phyloP scores from a whole-genome alignment of 768 basidiomycete species.

The Collybiopsis confluens region DNA sequence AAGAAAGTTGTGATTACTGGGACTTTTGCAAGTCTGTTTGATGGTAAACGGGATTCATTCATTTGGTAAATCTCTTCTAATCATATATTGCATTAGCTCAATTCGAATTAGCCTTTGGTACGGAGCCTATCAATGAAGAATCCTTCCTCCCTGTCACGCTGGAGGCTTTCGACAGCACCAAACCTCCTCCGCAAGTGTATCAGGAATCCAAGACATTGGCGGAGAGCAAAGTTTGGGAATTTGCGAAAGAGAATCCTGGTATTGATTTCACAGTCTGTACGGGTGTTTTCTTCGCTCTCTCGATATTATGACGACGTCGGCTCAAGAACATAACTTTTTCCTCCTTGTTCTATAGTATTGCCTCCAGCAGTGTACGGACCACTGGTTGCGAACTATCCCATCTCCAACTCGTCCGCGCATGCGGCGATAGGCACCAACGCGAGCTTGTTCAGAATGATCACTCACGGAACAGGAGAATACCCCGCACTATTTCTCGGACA shows the following conservation, averaged over 20 bases:
- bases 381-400: constrained; percentile 12
- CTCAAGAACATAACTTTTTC: too few species aligned
- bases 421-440: constrained; percentile 2
- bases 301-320: too few species aligned
- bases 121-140: not conserved
- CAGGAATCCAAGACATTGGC: constrained; percentile 10
- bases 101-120: constrained; percentile 1
- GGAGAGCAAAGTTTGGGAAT: constrained; percentile 14
- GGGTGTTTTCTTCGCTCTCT: too few species aligned
- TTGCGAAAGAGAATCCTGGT: constrained; percentile 11
- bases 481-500: not conserved
- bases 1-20: constrained; percentile 20
- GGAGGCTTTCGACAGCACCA: constrained; percentile 10
- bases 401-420: not conserved
- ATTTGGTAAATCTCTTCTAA: not conserved
- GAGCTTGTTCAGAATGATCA: constrained; percentile 4
- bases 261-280: constrained; percentile 15
- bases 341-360: constrained; percentile 12
- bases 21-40: constrained; percentile 15
- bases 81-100: not conserved
- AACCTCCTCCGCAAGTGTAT: constrained; percentile 7
- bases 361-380: constrained; percentile 18
- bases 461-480: not conserved
- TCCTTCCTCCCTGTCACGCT: constrained; percentile 6
- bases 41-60: not conserved